Evolutionary conservation across 768 basidiomycete species (phyloP), one percentile per base, ranked within the genome.

Genomic region (button mushroom (Agaricus bisporus)): DNA sequence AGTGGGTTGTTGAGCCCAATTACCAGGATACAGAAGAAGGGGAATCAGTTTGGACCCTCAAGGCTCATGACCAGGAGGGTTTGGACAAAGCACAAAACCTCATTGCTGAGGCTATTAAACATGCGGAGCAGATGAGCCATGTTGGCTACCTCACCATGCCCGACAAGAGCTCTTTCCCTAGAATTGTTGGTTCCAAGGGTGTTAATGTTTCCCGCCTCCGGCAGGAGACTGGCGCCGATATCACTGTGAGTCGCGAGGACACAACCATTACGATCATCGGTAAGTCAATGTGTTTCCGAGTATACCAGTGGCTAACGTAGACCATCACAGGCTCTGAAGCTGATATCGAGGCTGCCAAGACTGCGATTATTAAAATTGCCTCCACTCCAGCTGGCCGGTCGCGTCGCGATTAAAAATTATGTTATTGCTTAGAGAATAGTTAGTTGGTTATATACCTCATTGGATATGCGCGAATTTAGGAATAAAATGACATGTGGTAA

Each of bases 111-210:
- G 88, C 87, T 39, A 80, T 93, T 62, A 75, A 81, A 58, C 78
- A 81, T 60, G 91, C 91, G 15, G 74, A 82, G 59, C 73, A 74
- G 55, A 85, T 87, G 76, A 79, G 85, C 1, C 85, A 90, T 59
- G 82, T 90, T 59, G 93, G 90, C 8, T 92, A 88, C 78, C 76
- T 95, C 52, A 93, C 87, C 8, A 74, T 95, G 39, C 72, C 82
- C 38, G 88, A 93, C 65, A 84, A 92, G 58, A 81, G 86, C 35
- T 79, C 79, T 32, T 98, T 98, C 82, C 94, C 95, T 12, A 79
- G 91, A 59, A 95, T 98, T 60, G 92, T 98, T 57, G 95, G 95
- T 37, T 72, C 86, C 10, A 95, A 95, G 71, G 94, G 94, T 49
- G 74, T 91, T 25, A 98, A 92, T 61, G 89, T 98, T 48, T 78